phyloP scores from a whole-genome alignment of 2,329 filamentous ascomycete genomes.

The Calonectria pteridis region DNA sequence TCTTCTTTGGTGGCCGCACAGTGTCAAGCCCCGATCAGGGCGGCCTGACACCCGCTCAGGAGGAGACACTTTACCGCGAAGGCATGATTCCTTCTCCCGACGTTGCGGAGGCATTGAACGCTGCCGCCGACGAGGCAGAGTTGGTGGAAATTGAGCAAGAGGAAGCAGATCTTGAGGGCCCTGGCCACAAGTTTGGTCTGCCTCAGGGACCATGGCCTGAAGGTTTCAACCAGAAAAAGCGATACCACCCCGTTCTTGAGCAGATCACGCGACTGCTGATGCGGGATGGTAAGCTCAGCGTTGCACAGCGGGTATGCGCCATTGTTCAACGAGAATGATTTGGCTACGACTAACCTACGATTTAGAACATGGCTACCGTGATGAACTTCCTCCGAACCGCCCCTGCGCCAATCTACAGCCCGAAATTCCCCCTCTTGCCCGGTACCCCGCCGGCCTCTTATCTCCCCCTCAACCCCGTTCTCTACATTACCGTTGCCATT shows the following conservation, averaged over 20 bases:
- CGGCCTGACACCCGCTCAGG: slow-evolving; percentile 57
- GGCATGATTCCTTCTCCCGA: slow-evolving; percentile 55
- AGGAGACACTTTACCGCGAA: slow-evolving; percentile 57
- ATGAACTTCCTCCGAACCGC: slow-evolving; percentile 88
- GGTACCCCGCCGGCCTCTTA: slow-evolving; percentile 81
- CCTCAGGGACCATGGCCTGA: slow-evolving; percentile 76
- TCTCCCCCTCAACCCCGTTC: slow-evolving; percentile 88
- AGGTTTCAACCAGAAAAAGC: slow-evolving; percentile 75
- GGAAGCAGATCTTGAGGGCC: slow-evolving; percentile 44
- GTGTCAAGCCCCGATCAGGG: slow-evolving; percentile 46
- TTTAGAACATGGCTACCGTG: slow-evolving; percentile 85
- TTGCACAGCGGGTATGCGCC: slow-evolving; percentile 83
- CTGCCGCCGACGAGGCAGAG: slow-evolving; percentile 37
- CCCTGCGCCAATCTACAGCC: slow-evolving; percentile 81
- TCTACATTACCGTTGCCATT: slow-evolving; percentile 90
- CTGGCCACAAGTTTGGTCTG: slow-evolving; percentile 83
- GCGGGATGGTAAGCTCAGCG: slow-evolving; percentile 89
- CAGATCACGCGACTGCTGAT: slow-evolving; percentile 94
- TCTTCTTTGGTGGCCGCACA: slow-evolving; percentile 52
- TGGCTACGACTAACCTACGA: slow-evolving; percentile 26
- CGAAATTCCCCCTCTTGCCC: slow-evolving; percentile 78
- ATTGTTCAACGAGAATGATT: background rate
- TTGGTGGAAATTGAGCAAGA: slow-evolving; percentile 24
- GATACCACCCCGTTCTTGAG: slow-evolving; percentile 86
- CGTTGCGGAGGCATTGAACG: slow-evolving; percentile 48